Evolutionary conservation across 2,329 filamentous ascomycete species (phyloP), one percentile per base, ranked within the genome.

Genomic region (Polychaeton citri): DNA sequence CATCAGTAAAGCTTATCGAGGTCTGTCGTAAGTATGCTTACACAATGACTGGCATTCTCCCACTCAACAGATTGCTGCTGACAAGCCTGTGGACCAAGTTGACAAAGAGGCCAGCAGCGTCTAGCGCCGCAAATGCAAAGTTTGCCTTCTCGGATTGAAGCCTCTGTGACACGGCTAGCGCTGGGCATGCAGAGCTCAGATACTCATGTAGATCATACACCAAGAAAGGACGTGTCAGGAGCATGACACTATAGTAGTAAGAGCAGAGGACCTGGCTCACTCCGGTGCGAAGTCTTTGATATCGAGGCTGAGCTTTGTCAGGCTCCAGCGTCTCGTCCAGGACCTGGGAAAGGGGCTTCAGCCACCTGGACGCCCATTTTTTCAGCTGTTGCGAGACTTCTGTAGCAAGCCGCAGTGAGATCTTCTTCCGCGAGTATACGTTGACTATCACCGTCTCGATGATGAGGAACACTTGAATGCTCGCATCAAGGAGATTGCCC

Each of bases 161-260:
- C 4, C 35, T 32, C 7, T 41, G 41, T 5, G 38, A 19, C 5
- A 32, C 40, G 4, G 34, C 41, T 9, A 38, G 41, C 1, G 32
- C 35, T 24, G 41, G 42, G 3, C 45, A 26, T 6, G 43, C 38
- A 12, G 49, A 51, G 19, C 50, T 55, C 20, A 57, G 35, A 8
- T 53, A 54, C 28, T 57, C 54, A 34, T 58, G 67, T 1, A 69
- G 55, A 34, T 68, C 63, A 43, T 67, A 71, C 18, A 69, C 63
- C 8, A 71, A 53, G 37, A 71, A 71, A 1, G 68, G 68, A n/a
- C 67, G 54, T 5, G 68, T 69, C 3, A 71, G 49, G 3, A 71
- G 53, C 48, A 71, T 69, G 30, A 71, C 69, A 1, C 64, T 66
- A 54, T 68, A 71, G 45, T 69, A 69, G 38, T 71, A 71, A 3